Percentiles rank a stretch among this genome's conserved stretches.
phyloP scores from a whole-genome alignment of 2,329 filamentous ascomycete species.

The Onygena corvina region DNA sequence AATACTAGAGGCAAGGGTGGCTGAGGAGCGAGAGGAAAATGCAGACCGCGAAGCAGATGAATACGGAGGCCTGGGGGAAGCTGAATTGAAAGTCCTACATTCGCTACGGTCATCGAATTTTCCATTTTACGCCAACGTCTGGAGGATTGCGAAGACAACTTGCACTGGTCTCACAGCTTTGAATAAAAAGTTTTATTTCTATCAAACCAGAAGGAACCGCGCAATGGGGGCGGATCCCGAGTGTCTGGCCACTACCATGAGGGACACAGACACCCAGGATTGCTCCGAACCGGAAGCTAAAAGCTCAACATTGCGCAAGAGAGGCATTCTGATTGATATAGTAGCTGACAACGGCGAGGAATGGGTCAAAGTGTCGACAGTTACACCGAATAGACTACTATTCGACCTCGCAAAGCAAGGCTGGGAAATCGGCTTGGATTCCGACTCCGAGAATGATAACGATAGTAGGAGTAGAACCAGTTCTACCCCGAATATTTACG shows the following conservation, averaged over 20 bases:
- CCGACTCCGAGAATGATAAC: constrained; percentile 35
- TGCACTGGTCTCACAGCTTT: constrained; percentile 47
- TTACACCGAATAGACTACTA: constrained; percentile 51
- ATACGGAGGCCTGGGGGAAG: constrained; percentile 17
- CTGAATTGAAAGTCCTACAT: constrained; percentile 36
- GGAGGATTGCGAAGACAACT: constrained; percentile 46
- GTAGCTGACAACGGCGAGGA: constrained; percentile 50
- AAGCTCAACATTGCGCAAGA: constrained; percentile 28
- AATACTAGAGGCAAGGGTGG: constrained; percentile 9
- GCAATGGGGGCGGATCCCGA: constrained; percentile 4
- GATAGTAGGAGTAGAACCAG: constrained; percentile 19
- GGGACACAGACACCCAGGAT: constrained; percentile 17
- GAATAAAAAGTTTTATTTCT: constrained; percentile 44
- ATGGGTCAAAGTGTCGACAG: constrained; percentile 58
- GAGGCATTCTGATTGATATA: constrained; percentile 50
- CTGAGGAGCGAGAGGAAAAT: constrained; percentile 8
- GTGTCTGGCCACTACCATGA: constrained; percentile 10
- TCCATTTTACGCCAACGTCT: constrained; percentile 52
- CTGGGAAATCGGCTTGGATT: constrained; percentile 43
- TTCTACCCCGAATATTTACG: constrained; percentile 20
- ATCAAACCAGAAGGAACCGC: constrained; percentile 7
- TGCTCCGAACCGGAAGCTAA: constrained; percentile 22
- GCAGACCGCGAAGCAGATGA: constrained; percentile 17
- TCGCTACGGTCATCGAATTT: constrained; percentile 54
- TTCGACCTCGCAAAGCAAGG: constrained; percentile 59